A percentile compares a stretch with the other conserved stretches of the same genome.
Conservation (phyloP, 108 stramenopile genomes). For the Nannochloropsis salina region DNA sequence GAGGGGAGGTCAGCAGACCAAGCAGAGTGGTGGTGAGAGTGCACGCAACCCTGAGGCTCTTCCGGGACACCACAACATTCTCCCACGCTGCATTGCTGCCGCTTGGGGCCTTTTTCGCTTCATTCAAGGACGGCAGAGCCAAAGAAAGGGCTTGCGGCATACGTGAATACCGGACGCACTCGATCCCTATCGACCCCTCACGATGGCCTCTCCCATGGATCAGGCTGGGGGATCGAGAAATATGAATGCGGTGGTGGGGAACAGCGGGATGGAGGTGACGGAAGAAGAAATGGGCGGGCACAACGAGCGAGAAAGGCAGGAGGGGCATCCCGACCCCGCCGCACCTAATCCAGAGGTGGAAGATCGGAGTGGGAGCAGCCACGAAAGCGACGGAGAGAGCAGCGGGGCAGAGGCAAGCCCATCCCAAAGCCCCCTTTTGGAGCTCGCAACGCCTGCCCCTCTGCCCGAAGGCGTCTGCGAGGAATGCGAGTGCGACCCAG, state of each 20-base stretch:
- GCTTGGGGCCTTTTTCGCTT: too few species aligned
- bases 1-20: too few species aligned
- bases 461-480: constrained; percentile 27
- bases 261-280: background rate
- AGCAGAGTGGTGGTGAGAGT: too few species aligned
- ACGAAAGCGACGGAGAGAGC: background rate
- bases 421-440: too few species aligned
- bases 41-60: too few species aligned
- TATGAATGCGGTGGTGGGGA: background rate
- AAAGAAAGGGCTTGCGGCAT: too few species aligned
- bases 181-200: too few species aligned
- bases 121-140: too few species aligned
- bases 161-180: too few species aligned
- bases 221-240: background rate
- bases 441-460: background rate
- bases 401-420: background rate
- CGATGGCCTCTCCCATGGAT: background rate
- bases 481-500: constrained; percentile 28
- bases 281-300: background rate
- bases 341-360: background rate
- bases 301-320: background rate
- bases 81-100: too few species aligned
- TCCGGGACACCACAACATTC: too few species aligned
- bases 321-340: background rate
- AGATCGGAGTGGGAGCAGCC: background rate